phyloP scores from a whole-genome alignment of 2,329 filamentous ascomycete genomes.

The Dactylellina sp. region DNA sequence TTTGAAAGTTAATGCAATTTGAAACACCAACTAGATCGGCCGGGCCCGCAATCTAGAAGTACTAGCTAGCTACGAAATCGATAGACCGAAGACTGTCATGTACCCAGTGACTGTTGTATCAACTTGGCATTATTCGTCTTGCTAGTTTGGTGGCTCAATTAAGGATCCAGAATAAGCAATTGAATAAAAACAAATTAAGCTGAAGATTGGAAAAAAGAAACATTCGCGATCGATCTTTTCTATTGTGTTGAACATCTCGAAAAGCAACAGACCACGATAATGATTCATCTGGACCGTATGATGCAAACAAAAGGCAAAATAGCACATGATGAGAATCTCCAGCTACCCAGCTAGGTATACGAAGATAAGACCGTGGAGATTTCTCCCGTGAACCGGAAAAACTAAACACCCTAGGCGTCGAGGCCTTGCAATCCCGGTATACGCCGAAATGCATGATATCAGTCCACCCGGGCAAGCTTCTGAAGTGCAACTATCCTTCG shows the following conservation, averaged over 20 bases:
- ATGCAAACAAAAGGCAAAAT: constrained; percentile 6
- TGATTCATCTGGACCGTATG: background rate
- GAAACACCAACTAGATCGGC: background rate
- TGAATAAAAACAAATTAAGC: background rate
- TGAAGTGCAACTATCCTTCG: constrained; percentile 31
- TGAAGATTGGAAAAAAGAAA: constrained; percentile 9
- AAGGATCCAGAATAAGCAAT: background rate
- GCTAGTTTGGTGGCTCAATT: background rate
- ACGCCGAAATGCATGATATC: constrained; percentile 14
- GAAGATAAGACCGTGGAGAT: background rate
- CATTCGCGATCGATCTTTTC: background rate
- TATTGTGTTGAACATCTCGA: constrained; percentile 32
- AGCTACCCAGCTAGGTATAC: constrained; percentile 34
- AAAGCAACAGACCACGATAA: constrained; percentile 21
- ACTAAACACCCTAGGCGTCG: background rate
- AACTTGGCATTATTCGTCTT: background rate
- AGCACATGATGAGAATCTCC: constrained; percentile 33
- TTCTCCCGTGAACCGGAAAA: background rate
- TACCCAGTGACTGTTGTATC: constrained; percentile 25
- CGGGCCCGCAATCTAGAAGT: background rate
- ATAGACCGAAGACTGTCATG: background rate
- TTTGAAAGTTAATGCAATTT: constrained; percentile 10
- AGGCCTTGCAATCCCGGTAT: background rate
- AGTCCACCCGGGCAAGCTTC: constrained; percentile 9
- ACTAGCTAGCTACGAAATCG: background rate